Evolutionary conservation across 192 early-diverging fungal species (phyloP).

Genomic region (Podila minutissima): DNA sequence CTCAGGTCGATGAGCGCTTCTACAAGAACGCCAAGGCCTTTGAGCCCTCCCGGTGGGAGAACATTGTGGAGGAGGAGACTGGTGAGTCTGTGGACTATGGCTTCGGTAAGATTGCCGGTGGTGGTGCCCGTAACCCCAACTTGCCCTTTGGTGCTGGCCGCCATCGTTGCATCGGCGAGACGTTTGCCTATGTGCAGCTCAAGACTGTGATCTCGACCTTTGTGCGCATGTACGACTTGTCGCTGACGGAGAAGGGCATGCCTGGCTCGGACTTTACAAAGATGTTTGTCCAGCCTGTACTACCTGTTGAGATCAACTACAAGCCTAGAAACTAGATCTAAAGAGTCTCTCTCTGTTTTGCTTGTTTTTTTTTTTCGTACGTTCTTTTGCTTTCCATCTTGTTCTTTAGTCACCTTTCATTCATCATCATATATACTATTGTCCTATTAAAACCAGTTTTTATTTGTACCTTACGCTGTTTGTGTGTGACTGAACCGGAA

Average conservation of each 20-base stretch:
- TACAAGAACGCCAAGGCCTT: conserved; percentile 86
- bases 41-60: conserved; percentile 83
- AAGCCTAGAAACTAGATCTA: conserved; percentile 31
- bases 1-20: conserved; percentile 80
- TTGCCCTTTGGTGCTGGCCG: conserved; percentile 98
- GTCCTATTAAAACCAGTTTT: too few relatives aligned
- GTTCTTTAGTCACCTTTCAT: neutral
- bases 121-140: conserved; percentile 79
- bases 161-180: conserved; percentile 98
- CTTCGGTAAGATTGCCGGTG: conserved; percentile 72
- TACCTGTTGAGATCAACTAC: conserved; percentile 60
- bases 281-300: conserved; percentile 90
- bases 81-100: conserved; percentile 77
- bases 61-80: conserved; percentile 64
- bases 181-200: conserved; percentile 96
- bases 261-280: conserved; percentile 89
- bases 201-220: conserved; percentile 91
- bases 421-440: neutral
- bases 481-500: too few relatives aligned
- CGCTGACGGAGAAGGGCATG: conserved; percentile 75
- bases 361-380: neutral
- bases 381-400: conserved; percentile 3
- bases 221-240: conserved; percentile 81
- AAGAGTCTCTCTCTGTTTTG: neutral
- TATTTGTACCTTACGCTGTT: too few relatives aligned